Evolutionary conservation across 208 protist species (phyloP).

Genomic region (Acanthamoeba castellanii): DNA sequence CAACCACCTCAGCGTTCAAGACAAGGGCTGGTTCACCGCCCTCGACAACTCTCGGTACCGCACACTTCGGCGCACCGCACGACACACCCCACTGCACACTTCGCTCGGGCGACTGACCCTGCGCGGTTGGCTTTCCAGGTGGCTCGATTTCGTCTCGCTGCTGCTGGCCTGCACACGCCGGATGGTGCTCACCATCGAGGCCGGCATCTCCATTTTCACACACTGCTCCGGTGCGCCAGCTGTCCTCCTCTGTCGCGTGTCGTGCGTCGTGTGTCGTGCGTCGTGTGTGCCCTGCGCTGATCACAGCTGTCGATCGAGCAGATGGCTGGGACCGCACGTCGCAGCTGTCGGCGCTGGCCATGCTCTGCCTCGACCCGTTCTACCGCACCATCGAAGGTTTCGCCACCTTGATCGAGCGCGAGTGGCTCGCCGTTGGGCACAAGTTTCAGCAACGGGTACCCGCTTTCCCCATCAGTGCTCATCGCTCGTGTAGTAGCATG

Average conservation of each 20-base stretch:
- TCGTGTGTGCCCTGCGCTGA: not conserved
- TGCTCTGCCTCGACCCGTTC: slow-evolving; percentile 95
- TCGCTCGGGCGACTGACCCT: not conserved
- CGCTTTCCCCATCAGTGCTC: not conserved
- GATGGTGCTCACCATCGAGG: slow-evolving; percentile 48
- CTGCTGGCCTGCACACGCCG: slow-evolving; percentile 51
- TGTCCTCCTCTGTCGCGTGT: not conserved
- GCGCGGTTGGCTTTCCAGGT: not conserved
- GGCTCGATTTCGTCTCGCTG: slow-evolving; percentile 51
- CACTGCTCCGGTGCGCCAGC: slow-evolving; percentile 36
- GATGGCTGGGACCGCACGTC: slow-evolving; percentile 96
- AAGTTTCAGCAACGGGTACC: slow-evolving; percentile 94
- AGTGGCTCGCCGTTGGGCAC: slow-evolving; percentile 96
- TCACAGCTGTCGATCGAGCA: not conserved
- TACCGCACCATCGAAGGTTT: slow-evolving; percentile 97
- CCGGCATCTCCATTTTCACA: slow-evolving; percentile 52
- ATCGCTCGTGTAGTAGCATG: not conserved
- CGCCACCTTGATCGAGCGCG: slow-evolving; percentile 93
- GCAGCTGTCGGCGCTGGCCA: slow-evolving; percentile 91
- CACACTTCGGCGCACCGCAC: not conserved
- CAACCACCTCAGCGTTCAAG: not conserved
- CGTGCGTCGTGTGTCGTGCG: not conserved
- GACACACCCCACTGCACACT: not conserved
- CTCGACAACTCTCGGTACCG: slow-evolving; percentile 20
- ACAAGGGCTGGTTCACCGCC: slow-evolving; percentile 15